Evolutionary conservation across 164 flowering plant genomes (phyloP).

Genomic region (Magnolia changhungtana): DNA sequence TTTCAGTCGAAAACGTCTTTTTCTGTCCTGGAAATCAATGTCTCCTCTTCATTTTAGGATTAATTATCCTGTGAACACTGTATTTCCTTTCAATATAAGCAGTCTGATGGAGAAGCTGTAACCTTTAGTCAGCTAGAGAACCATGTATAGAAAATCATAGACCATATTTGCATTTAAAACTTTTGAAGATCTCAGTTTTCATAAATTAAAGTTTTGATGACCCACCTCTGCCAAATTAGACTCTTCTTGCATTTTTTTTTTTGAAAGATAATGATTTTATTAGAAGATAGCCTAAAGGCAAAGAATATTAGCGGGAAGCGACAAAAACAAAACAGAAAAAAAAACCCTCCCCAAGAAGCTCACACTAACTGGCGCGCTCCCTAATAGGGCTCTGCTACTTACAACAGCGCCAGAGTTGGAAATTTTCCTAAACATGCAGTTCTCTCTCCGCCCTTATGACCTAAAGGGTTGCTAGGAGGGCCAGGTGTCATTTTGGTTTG

Average conservation of each 20-base stretch:
- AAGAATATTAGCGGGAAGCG: too few species aligned
- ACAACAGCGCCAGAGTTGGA: too few species aligned
- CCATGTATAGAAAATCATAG: neutral
- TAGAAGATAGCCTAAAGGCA: neutral
- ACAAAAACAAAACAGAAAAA: neutral
- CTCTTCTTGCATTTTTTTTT: neutral
- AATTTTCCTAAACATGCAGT: too few species aligned
- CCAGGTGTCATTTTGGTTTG: too few species aligned
- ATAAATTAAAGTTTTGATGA: neutral
- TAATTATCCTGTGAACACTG: neutral
- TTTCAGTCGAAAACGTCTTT: neutral
- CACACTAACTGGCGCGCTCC: neutral
- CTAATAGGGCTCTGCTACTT: neutral
- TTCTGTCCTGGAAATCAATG: neutral
- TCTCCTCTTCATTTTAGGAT: neutral
- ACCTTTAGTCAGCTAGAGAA: neutral
- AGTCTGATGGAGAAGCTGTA: neutral
- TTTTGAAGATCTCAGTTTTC: neutral
- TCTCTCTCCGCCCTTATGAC: too few species aligned
- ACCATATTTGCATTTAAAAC: neutral
- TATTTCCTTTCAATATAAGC: neutral
- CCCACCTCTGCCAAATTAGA: neutral
- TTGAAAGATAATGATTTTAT: neutral
- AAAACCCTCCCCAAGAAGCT: neutral
- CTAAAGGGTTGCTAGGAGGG: too few species aligned